phyloP scores from a whole-genome alignment of 208 protist genomes.

The Naegleria lovaniensis region DNA sequence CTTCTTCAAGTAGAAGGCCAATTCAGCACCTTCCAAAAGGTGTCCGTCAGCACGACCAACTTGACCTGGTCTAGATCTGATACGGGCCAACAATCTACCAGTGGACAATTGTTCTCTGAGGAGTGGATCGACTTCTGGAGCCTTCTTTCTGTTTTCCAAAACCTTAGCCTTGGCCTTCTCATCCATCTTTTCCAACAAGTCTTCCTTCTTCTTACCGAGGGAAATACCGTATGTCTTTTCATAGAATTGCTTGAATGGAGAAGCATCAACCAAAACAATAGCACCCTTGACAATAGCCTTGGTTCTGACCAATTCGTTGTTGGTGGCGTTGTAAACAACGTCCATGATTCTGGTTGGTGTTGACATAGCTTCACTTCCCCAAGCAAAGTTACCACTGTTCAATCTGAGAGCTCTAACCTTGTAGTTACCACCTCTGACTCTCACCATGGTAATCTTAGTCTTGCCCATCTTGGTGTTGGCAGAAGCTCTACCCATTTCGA shows the following conservation, averaged over 20 bases:
- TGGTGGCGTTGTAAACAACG: slow-evolving; percentile 99
- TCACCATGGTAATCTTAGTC: slow-evolving; percentile 82
- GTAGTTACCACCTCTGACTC: slow-evolving; percentile 92
- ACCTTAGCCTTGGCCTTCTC: slow-evolving; percentile 59
- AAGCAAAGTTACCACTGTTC: slow-evolving; percentile 96
- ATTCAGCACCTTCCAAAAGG: slow-evolving; percentile 97
- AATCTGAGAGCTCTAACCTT: slow-evolving; percentile 97
- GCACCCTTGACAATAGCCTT: slow-evolving; percentile 98
- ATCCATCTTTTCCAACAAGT: slow-evolving; percentile 46
- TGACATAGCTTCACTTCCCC: slow-evolving; percentile 73
- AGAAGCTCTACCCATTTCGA: slow-evolving; percentile 90
- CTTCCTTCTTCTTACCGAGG: slow-evolving; percentile 77
- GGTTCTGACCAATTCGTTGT: slow-evolving; percentile 98
- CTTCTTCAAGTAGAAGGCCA: slow-evolving; percentile 98
- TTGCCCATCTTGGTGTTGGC: slow-evolving; percentile 90
- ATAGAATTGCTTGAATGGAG: slow-evolving; percentile 97
- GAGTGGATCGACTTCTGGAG: slow-evolving; percentile 61
- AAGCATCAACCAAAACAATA: slow-evolving; percentile 93
- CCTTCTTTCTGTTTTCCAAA: slow-evolving; percentile 57
- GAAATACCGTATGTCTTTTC: slow-evolving; percentile 91
- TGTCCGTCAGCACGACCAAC: slow-evolving; percentile 93
- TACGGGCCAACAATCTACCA: slow-evolving; percentile 82
- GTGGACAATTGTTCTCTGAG: slow-evolving; percentile 82
- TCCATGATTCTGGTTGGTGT: slow-evolving; percentile 90
- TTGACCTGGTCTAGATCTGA: slow-evolving; percentile 97